Conservation (phyloP, 345 rosid genomes). For the Brassica rapa region DNA sequence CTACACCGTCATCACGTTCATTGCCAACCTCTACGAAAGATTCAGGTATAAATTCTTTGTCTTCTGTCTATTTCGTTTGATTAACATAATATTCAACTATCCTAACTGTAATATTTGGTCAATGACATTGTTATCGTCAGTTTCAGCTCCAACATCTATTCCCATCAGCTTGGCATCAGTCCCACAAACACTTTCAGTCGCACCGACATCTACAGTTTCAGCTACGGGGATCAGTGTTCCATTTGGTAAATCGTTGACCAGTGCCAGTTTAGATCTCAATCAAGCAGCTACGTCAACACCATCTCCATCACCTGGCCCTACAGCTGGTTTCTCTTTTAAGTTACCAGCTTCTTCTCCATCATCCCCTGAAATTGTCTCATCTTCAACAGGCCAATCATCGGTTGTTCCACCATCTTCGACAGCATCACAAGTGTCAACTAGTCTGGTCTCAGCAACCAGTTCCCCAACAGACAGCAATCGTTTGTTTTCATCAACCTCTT, state of each 20-base stretch:
- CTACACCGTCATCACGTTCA: conserved; percentile 24
- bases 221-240: conserved; percentile 42
- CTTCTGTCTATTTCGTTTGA: conserved; percentile 16
- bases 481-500: conserved; percentile 37
- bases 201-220: conserved; percentile 39
- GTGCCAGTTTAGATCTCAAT: conserved; percentile 44
- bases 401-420: conserved; percentile 41
- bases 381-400: conserved; percentile 37
- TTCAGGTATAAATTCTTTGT: conserved; percentile 30
- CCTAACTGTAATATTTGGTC: conserved; percentile 25
- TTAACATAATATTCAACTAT: conserved; percentile 22
- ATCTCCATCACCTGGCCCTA: conserved; percentile 37
- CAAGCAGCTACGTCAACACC: conserved; percentile 33
- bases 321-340: conserved; percentile 35
- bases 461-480: conserved; percentile 42
- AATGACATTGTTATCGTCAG: conserved; percentile 32
- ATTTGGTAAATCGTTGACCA: conserved; percentile 42
- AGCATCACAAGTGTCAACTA: conserved; percentile 43
- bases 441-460: conserved; percentile 32
- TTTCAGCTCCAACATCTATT: conserved; percentile 49
- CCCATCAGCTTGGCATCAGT: conserved; percentile 33
- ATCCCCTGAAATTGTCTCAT: conserved; percentile 41
- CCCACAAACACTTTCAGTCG: conserved; percentile 33
- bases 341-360: conserved; percentile 46
- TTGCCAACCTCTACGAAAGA: conserved; percentile 26